Percentiles rank a stretch among this genome's conserved stretches.
Conservation (phyloP, 441 rosid genomes). For the Pelargonium fulgidum region DNA sequence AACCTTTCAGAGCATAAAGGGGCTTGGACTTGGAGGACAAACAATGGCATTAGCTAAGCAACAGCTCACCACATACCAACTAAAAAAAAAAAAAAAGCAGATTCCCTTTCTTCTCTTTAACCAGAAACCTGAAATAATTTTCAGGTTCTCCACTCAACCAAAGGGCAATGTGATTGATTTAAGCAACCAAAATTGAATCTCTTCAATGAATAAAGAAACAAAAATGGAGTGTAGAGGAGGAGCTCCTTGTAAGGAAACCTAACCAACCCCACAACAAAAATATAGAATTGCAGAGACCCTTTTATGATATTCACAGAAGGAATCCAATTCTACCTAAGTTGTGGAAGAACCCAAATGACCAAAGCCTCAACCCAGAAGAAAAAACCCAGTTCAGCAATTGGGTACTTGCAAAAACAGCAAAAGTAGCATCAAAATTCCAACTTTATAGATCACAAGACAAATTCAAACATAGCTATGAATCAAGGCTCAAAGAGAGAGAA, state of each 20-base stretch:
- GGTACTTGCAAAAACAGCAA: conserved; percentile 42
- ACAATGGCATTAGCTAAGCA: conserved; percentile 42
- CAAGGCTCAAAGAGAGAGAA: conserved; percentile 21
- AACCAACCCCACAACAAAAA: not conserved
- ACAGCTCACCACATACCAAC: conserved; percentile 51
- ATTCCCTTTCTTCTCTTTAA: conserved; percentile 33
- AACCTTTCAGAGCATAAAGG: conserved; percentile 92
- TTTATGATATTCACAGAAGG: conserved; percentile 20
- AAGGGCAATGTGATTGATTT: not conserved
- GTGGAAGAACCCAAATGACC: too few relatives aligned
- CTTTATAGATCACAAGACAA: conserved; percentile 34
- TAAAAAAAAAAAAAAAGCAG: conserved; percentile 57
- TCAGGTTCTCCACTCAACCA: not conserved
- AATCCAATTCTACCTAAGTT: conserved; percentile 57
- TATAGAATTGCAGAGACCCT: not conserved
- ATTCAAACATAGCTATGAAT: conserved; percentile 16
- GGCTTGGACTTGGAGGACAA: conserved; percentile 21
- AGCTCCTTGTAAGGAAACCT: not conserved
- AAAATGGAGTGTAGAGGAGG: not conserved
- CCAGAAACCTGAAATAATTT: not conserved
- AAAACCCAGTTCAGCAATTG: conserved; percentile 34
- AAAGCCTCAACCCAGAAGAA: conserved; percentile 17
- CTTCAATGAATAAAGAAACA: not conserved
- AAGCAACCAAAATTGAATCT: not conserved
- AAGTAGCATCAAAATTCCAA: conserved; percentile 58